Percentiles rank a stretch among this genome's conserved stretches.
These are phyloP conservation scores for Lactifluus piperatus DNA, from an alignment of 768 basidiomycete genomes.

Conservation along the genomic window DNA sequence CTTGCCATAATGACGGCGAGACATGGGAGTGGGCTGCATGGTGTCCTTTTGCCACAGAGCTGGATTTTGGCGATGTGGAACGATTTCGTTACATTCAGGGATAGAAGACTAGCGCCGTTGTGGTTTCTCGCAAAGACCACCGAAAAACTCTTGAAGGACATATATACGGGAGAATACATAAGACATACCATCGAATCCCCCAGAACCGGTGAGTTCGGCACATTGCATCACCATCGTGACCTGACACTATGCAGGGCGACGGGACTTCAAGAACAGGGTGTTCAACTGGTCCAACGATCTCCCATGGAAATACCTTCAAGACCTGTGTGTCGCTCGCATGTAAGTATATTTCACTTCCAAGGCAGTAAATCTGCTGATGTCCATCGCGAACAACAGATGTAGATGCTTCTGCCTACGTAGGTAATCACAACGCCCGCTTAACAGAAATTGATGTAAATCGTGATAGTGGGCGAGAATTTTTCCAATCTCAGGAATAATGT, in stretches of 20 bases:
- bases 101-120: neutral
- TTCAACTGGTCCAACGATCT: neutral
- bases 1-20: constrained; percentile 32
- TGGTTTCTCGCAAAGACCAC: neutral
- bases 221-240: neutral
- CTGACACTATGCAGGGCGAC: neutral
- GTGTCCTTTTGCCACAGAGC: constrained; percentile 43
- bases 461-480: constrained; percentile 7
- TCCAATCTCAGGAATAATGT: neutral
- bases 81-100: constrained; percentile 11
- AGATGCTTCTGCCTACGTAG: constrained; percentile 9
- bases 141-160: neutral
- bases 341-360: neutral
- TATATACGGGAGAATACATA: constrained; percentile 11
- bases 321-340: constrained; percentile 8
- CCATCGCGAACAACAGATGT: neutral
- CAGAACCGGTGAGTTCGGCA: neutral
- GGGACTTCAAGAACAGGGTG: neutral
- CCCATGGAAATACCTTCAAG: neutral
- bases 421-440: neutral
- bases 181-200: neutral
- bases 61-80: constrained; percentile 34
- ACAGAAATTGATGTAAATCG: neutral
- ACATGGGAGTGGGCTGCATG: constrained; percentile 30
- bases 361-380: neutral